Evolutionary conservation across 179 eudicot species (phyloP), one percentile per base, ranked within the genome.

Genomic region (Beta corolliflora): DNA sequence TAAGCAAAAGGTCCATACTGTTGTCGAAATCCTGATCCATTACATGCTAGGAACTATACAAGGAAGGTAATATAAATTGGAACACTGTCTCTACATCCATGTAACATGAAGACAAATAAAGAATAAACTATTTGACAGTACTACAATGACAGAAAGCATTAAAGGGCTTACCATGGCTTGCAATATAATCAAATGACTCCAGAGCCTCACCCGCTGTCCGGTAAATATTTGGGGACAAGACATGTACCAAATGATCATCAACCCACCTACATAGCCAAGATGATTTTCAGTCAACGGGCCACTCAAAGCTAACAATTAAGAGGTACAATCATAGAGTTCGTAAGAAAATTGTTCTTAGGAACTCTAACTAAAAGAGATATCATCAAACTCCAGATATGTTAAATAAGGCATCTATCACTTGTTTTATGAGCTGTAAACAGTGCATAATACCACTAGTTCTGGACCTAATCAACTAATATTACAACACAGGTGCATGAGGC

Each of bases 191-290:
- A 77, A 93, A 97, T 60, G 99, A 94, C 83, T 97, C 97, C 2
- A 96, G 97, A 75, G 99, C 98, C 85, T 96, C 99, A 25, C n/a
- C 91, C 18, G 91, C 79, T 75, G 89, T 66, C 65, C 98, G 92
- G 77, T 97, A 94, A 76, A 97, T 97, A 82, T 97, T 96, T 77
- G 98, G 99, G 52, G 98, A 94, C 78, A 97, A 84, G 72, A 97
- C 89, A 87, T 97, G 98, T 86, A 97, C 98, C 92, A 97, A 88
- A 80, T 93, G 97, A 86, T 75, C 80, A 84, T 97, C 98, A 81
- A 97, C 99, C 99, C 98, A 97, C 90, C 99, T 94, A 84, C 60
- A 81, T 60, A 81, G 53, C 71, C 64, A 82, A 68, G 29, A 41
- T 4, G 69, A 83, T 45, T 73, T 48, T 66, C 75, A 75, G 78